Base-by-base conservation (phyloP, 495 filamentous ascomycete species). In the Aspergillus baeticus region DNA sequence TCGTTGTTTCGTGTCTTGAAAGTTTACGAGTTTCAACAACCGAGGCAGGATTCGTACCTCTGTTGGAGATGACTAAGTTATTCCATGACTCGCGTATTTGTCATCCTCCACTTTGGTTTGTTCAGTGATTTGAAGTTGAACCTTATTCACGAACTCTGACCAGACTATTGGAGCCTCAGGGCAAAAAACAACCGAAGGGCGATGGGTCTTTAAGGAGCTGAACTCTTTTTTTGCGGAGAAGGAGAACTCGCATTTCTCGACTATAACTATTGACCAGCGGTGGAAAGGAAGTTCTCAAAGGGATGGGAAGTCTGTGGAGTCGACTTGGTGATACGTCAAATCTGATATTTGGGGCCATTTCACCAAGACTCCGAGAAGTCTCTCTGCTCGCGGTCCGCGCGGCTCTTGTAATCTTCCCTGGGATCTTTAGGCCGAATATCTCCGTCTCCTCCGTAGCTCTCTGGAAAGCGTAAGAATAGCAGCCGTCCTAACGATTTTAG, bases 281-380 rank as follows among this genome's bases (percentile, higher is more conserved):
- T 29, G 26, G 26, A 29, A 29, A 29, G 26, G 26, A 29, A 29
- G 26, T 29, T 4, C 8, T 8, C 26, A 29, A 29, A 8, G 3
- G 26, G 26, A 29, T 4, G 14, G 38, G 6, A 29, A 8, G 26
- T 29, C 26, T 29, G 26, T 29, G 44, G 42, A 42, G 26, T 35
- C 11, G 31, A 26, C 8, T 8, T 29, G 26, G 31, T 55, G 53
- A 55, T 58, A 52, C 49, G 18, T 58, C 55, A n/a, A 58, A 58
- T 39, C 39, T 22, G 23, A 38, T 41, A 47, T 46, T 39, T 48
- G 41, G 48, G 48, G 41, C 41, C 18, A 51, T 37, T 26, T 13
- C 22, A 57, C 8, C 42, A 21, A 21, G 17, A 18, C 7, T 45
- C 20, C 22, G 15, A 29, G 15, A 36, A 49, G 45, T 35, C 1